Base-by-base conservation (phyloP, 176 grass and related monocot species). In the Bolboschoenus planiculmis region DNA sequence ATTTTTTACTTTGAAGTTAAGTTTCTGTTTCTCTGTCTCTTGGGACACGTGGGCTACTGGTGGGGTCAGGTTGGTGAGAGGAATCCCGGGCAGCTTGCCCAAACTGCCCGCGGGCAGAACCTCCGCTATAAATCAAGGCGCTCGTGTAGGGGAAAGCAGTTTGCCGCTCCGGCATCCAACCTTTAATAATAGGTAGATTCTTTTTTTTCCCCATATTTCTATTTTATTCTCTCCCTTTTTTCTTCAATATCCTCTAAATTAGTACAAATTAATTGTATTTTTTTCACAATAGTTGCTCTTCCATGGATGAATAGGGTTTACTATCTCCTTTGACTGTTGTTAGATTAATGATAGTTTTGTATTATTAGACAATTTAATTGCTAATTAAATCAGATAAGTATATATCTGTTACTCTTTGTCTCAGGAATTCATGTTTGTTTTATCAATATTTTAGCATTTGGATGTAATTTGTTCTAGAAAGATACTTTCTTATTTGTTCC, bases 151-250 rank as follows among this genome's bases (percentile, higher is more conserved):
- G 5, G 0, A n/a, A 59, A 31, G 30, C 85, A 92, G 90, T 91
- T 96, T 86, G 90, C 85, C 85, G 64, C 85, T 91, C 35, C 39
- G 67, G 81, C 74, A 50, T 84, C 46, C 46, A 62, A 14, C 7
- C 20, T 40, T 15, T 0, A 26, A 5, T 0, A 15, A 4, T 33
- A 9, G 44, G 42, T 81, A 56, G 15, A 30, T 53, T 81, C 23
- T 4, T 8, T 23, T 27, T n/a, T 16, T 34, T 31, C 7, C 8
- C 55, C 26, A 18, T 36, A 1, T 18, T 35, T 50, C 10, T 43
- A 16, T 58, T 63, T 21, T 9, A 14, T 53, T 71, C 35, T 11
- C 7, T 36, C 15, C 10, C 66, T 2, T 70, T 30, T 37, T 20
- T 9, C 50, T 75, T 46, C 21, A 18, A 24, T 54, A 74, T 4